Evolutionary conservation across 345 rosid species (phyloP).

Genomic region (Turritis glabra): DNA sequence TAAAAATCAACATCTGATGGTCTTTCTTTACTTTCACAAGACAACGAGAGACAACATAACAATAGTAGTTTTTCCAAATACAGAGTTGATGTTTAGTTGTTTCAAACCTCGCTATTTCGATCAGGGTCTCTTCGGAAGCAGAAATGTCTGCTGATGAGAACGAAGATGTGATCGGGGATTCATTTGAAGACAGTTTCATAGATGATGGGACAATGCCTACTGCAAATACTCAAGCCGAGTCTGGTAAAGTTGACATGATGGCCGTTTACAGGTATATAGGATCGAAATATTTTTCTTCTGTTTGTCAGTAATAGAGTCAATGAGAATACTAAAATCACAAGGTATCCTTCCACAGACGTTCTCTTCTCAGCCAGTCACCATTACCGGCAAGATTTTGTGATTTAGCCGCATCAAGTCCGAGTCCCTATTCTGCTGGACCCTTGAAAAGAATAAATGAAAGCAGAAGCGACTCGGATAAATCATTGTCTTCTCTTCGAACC

Average conservation of each 20-base stretch:
- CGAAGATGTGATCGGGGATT: constrained; percentile 47
- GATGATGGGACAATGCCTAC: constrained; percentile 72
- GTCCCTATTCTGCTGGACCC: constrained; percentile 44
- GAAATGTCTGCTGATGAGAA: constrained; percentile 72
- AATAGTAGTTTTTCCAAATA: neutral
- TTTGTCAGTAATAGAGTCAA: neutral
- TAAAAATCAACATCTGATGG: constrained; percentile 4
- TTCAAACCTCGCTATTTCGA: neutral
- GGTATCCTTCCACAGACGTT: constrained; percentile 56
- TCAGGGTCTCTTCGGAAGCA: constrained; percentile 77
- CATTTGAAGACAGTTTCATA: constrained; percentile 79
- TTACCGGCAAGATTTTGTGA: constrained; percentile 43
- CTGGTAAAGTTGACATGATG: constrained; percentile 79
- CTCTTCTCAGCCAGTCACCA: constrained; percentile 93
- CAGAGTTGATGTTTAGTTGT: constrained; percentile 13
- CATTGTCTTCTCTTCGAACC: constrained; percentile 40
- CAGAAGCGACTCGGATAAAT: constrained; percentile 47
- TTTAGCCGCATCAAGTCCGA: constrained; percentile 33
- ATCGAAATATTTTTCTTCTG: neutral
- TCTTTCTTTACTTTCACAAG: constrained; percentile 17
- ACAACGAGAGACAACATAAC: neutral
- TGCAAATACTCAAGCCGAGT: constrained; percentile 54
- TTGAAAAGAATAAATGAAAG: constrained; percentile 40
- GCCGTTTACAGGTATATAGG: constrained; percentile 75
- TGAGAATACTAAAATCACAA: neutral